phyloP scores from a whole-genome alignment of 2,329 filamentous ascomycete genomes.

The Geoglossum cookeanum region DNA sequence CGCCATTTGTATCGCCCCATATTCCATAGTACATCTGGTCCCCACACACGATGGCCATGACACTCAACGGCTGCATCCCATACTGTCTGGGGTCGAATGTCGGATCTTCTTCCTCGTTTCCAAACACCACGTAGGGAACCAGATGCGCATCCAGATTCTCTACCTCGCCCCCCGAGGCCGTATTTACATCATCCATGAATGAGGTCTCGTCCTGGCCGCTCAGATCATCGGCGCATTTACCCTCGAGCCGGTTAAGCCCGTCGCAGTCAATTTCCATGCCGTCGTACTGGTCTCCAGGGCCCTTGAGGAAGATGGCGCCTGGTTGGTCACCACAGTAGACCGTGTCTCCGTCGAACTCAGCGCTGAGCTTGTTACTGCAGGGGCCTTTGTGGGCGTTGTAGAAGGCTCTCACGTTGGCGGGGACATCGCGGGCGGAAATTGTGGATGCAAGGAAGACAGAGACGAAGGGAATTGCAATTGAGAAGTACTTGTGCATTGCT shows the following conservation, averaged over 20 bases:
- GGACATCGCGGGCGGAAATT: conserved; percentile 18
- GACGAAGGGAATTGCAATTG: not conserved
- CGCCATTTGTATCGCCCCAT: conserved; percentile 43
- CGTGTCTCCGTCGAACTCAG: conserved; percentile 24
- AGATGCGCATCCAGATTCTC: conserved; percentile 31
- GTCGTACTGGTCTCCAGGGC: conserved; percentile 22
- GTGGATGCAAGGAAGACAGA: not conserved
- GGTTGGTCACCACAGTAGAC: conserved; percentile 31
- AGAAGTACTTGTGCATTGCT: too few species aligned
- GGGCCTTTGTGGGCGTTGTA: conserved; percentile 23
- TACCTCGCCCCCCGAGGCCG: conserved; percentile 19
- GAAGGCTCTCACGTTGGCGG: conserved; percentile 23
- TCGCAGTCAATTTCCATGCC: conserved; percentile 44
- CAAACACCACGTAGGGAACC: conserved; percentile 35
- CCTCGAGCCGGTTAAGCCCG: conserved; percentile 26
- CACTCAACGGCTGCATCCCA: conserved; percentile 30
- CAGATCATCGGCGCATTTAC: conserved; percentile 26
- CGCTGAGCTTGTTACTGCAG: conserved; percentile 22
- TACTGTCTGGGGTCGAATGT: conserved; percentile 24
- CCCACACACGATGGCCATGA: conserved; percentile 36
- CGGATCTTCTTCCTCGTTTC: conserved; percentile 24
- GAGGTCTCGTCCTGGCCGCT: conserved; percentile 29
- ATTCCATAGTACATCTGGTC: conserved; percentile 35
- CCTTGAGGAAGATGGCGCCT: conserved; percentile 31
- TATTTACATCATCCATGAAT: conserved; percentile 23